A percentile compares a stretch with the other conserved stretches of the same genome.
phyloP scores from a whole-genome alignment of 495 filamentous ascomycete genomes.

The Podospora didyma region DNA sequence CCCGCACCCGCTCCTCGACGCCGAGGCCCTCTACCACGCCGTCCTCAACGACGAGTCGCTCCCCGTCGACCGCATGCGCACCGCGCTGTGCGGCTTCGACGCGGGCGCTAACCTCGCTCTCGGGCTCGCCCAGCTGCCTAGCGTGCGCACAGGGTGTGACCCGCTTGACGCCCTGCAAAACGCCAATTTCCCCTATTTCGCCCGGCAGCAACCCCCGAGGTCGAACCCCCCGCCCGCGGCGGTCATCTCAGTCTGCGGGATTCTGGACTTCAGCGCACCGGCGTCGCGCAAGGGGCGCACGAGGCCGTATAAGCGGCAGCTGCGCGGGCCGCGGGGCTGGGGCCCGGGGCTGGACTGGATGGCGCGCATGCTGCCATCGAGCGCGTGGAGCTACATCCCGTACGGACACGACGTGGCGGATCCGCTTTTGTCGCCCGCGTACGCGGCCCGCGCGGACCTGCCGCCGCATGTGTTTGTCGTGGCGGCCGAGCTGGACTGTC shows the following conservation, averaged over 20 bases:
- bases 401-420: conserved; percentile 25
- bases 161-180: conserved; percentile 11
- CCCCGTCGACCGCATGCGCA: conserved; percentile 32
- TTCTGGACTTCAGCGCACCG: conserved; percentile 28
- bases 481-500: conserved; percentile 46
- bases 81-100: conserved; percentile 31
- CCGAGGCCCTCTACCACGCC: conserved; percentile 33
- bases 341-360: conserved; percentile 26
- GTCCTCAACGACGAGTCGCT: conserved; percentile 31
- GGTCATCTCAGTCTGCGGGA: conserved; percentile 26
- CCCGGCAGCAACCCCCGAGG: conserved; percentile 2
- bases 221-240: conserved; percentile 24
- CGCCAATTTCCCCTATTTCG: conserved; percentile 8
- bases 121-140: conserved; percentile 28
- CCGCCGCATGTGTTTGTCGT: conserved; percentile 45
- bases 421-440: conserved; percentile 29
- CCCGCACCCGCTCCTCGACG: conserved; percentile 29
- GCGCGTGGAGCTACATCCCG: conserved; percentile 33
- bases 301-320: conserved; percentile 29
- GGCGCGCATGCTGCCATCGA: conserved; percentile 16
- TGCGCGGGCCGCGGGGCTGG: conserved; percentile 24
- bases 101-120: conserved; percentile 35
- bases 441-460: conserved; percentile 24
- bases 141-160: conserved; percentile 20
- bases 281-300: conserved; percentile 19